Evolutionary conservation across 208 protist genomes (phyloP).

Genomic region (Leishmania tarentolae): DNA sequence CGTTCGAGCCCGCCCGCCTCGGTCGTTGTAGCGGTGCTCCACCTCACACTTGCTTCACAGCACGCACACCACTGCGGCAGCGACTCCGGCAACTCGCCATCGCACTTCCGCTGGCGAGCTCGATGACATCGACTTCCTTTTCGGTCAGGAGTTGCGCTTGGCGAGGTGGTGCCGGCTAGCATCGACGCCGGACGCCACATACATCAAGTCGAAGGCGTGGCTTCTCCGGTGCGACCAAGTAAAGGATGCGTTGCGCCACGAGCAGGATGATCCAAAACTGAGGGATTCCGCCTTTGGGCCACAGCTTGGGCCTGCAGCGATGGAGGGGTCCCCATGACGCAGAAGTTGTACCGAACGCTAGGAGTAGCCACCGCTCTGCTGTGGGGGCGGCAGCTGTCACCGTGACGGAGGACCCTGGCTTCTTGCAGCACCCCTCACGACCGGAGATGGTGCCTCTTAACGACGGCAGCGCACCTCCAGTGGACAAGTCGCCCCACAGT

Average conservation of each 20-base stretch:
- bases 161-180: conserved; percentile 44
- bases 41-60: background rate
- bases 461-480: conserved; percentile 20
- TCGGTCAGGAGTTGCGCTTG: conserved; percentile 34
- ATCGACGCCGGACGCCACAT: conserved; percentile 48
- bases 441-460: conserved; percentile 39
- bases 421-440: conserved; percentile 42
- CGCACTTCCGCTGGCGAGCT: background rate
- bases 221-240: conserved; percentile 29
- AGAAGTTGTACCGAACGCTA: background rate
- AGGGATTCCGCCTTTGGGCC: conserved; percentile 58
- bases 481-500: conserved; percentile 49
- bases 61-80: background rate
- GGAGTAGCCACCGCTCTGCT: background rate
- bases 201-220: conserved; percentile 64
- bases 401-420: conserved; percentile 31
- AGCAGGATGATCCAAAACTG: conserved; percentile 30
- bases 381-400: background rate
- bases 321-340: conserved; percentile 9
- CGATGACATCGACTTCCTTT: conserved; percentile 31
- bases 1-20: background rate
- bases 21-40: background rate
- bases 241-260: conserved; percentile 24
- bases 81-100: background rate
- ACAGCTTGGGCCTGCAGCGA: conserved; percentile 2